These are phyloP conservation scores for Tetrastigma voinierianum DNA, from an alignment of 164 flowering plant genomes.

Conservation along the genomic window DNA sequence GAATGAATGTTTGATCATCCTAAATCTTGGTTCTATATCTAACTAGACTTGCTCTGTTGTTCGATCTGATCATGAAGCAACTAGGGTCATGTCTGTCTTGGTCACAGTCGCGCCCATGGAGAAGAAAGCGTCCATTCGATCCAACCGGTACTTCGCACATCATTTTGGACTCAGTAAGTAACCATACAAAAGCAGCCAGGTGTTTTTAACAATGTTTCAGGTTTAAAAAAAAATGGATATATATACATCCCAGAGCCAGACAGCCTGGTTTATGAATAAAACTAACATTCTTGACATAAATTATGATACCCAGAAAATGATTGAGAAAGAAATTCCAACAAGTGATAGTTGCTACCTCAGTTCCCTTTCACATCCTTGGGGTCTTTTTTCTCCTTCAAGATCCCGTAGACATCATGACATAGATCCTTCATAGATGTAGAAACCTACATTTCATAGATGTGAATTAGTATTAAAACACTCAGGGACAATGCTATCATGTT, in stretches of 20 bases:
- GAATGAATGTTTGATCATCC: no score
- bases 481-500: not conserved
- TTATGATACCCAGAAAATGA: not conserved
- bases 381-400: conserved; percentile 82
- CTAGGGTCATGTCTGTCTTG: no score
- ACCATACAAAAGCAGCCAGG: no score
- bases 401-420: conserved; percentile 82
- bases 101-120: no score
- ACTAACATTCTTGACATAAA: not conserved
- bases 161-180: no score
- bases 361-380: conserved; percentile 72
- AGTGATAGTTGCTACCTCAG: conserved; percentile 48
- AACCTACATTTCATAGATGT: conserved; percentile 42
- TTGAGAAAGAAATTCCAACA: not conserved
- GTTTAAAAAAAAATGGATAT: not conserved
- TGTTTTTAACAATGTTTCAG: no score
- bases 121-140: no score
- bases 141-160: no score
- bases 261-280: not conserved
- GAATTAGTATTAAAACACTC: not conserved
- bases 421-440: conserved; percentile 83
- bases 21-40: no score
- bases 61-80: no score
- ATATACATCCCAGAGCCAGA: no score
- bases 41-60: no score